These are phyloP conservation scores for Vitis hybrid DNA, from an alignment of 177 flowering plant species.

Conservation along the genomic window DNA sequence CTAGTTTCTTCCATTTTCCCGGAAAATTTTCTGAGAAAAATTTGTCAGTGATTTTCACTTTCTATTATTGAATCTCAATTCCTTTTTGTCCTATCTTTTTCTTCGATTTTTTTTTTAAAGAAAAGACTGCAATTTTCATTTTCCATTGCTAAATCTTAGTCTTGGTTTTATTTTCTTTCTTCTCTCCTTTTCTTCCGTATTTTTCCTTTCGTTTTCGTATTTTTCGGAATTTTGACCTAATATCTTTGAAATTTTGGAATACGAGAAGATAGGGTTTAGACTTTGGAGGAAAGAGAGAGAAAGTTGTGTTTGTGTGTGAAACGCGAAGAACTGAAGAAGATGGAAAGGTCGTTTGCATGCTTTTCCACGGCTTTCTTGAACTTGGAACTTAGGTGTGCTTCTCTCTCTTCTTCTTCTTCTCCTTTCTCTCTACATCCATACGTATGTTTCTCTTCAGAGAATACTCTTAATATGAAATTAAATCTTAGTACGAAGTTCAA, in stretches of 20 bases:
- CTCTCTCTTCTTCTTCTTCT: not conserved
- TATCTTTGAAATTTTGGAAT: not conserved
- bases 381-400: slow-evolving; percentile 14
- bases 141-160: not conserved
- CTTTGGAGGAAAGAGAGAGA: not conserved
- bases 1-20: not conserved
- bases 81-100: not conserved
- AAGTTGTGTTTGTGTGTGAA: not conserved
- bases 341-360: slow-evolving; percentile 19
- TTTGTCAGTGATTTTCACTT: not conserved
- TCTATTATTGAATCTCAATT: not conserved
- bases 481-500: slow-evolving; percentile 22
- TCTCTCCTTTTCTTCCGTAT: not conserved
- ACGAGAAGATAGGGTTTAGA: slow-evolving; percentile 2
- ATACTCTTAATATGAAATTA: not conserved
- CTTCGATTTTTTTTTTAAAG: not conserved
- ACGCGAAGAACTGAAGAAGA: not conserved
- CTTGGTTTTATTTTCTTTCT: not conserved
- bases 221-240: not conserved
- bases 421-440: not conserved
- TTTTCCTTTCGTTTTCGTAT: not conserved
- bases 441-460: too few species aligned
- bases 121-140: not conserved
- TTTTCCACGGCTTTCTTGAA: slow-evolving; percentile 41
- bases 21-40: not conserved